A percentile compares a stretch with the other conserved stretches of the same genome.
These are phyloP conservation scores for Phlegmacium glaucopus DNA, from an alignment of 768 basidiomycete species.

Conservation along the genomic window DNA sequence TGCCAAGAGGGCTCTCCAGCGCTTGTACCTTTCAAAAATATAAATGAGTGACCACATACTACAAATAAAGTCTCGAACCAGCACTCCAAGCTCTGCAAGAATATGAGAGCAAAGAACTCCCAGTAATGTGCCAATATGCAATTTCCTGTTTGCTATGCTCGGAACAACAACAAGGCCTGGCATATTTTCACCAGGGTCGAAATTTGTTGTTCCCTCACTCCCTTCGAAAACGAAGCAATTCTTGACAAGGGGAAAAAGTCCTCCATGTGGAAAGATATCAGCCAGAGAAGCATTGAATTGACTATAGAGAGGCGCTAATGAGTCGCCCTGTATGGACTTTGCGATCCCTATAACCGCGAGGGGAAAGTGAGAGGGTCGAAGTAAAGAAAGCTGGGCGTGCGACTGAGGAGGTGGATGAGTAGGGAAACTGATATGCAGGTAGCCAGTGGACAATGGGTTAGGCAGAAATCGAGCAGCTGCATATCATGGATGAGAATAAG, in stretches of 20 bases:
- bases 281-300: constrained; percentile 65
- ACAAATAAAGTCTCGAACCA: constrained; percentile 52
- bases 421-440: constrained; percentile 77
- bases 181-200: constrained; percentile 52
- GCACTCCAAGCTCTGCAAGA: constrained; percentile 76
- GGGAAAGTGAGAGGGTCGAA: constrained; percentile 80
- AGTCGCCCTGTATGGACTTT: constrained; percentile 54
- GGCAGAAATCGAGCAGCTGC: constrained; percentile 79
- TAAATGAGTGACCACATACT: constrained; percentile 2
- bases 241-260: constrained; percentile 73
- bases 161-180: constrained; percentile 78
- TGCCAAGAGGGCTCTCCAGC: constrained; percentile 80
- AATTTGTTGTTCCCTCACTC: constrained; percentile 50
- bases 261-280: constrained; percentile 63
- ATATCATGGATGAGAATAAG: constrained; percentile 3
- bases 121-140: constrained; percentile 85
- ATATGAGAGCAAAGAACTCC: constrained; percentile 89
- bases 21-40: constrained; percentile 54
- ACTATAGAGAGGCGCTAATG: constrained; percentile 48
- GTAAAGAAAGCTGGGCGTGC: constrained; percentile 63
- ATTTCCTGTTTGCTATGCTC: constrained; percentile 81
- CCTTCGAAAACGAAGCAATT: constrained; percentile 88
- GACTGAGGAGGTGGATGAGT: constrained; percentile 71
- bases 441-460: constrained; percentile 67
- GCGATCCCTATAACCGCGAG: constrained; percentile 89